phyloP scores from a whole-genome alignment of 345 rosid species.

The Eucalyptus erythrocorys region DNA sequence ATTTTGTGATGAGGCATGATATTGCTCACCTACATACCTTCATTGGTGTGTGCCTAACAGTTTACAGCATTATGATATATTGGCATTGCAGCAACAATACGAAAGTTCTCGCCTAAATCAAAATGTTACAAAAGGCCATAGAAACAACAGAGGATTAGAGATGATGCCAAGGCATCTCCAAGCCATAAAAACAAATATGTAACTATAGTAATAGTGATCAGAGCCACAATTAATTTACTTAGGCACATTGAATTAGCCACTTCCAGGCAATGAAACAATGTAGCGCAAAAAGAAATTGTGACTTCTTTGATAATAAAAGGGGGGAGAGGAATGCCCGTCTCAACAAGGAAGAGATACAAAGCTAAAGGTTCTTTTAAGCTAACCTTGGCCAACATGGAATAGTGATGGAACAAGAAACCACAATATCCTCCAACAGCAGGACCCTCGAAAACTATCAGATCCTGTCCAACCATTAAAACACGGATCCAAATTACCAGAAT shows the following conservation, averaged over 20 bases:
- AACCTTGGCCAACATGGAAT: neutral
- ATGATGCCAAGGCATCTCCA: neutral
- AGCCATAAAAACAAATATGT: neutral
- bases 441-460: neutral
- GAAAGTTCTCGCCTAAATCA: neutral
- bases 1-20: neutral
- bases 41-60: neutral
- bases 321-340: neutral
- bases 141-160: neutral
- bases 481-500: neutral
- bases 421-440: neutral
- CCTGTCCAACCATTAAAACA: neutral
- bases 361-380: neutral
- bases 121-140: neutral
- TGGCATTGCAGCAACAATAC: neutral
- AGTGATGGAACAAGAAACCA: neutral
- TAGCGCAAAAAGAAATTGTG: neutral
- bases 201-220: neutral
- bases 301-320: neutral
- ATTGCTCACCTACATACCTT: neutral
- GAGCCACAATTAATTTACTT: neutral
- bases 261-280: neutral
- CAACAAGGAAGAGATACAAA: neutral
- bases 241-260: neutral
- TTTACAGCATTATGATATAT: neutral